Evolutionary conservation across 148 eudicot genomes (phyloP).

Genomic region (Rhododendron mucronatum): DNA sequence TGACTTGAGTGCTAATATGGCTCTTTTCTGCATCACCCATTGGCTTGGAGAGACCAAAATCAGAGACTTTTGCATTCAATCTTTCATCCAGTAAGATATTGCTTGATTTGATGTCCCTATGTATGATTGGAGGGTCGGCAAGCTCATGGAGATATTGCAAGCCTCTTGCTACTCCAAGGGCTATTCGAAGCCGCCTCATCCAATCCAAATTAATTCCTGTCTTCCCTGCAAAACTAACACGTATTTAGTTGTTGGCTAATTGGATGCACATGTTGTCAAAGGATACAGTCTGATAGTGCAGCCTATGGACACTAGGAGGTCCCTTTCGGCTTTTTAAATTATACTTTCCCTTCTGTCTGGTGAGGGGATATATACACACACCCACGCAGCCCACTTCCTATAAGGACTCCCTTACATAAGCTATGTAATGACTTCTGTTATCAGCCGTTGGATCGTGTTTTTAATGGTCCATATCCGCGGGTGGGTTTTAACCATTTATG

Average conservation of each 20-base stretch:
- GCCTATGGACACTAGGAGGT: background rate
- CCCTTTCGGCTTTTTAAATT: background rate
- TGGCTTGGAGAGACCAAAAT: slow-evolving; percentile 27
- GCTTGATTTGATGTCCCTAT: slow-evolving; percentile 21
- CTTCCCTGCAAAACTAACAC: slow-evolving; percentile 12
- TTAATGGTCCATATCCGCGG: no score
- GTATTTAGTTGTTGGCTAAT: background rate
- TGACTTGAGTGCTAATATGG: slow-evolving; percentile 29
- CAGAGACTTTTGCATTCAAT: slow-evolving; percentile 20
- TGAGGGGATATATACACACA: background rate
- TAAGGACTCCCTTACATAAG: no score
- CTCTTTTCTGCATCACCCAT: background rate
- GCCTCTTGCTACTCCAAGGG: slow-evolving; percentile 24
- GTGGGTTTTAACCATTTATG: no score
- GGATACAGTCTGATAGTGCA: background rate
- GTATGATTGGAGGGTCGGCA: slow-evolving; percentile 27
- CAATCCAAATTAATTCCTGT: slow-evolving; percentile 22
- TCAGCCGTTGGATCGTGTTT: no score
- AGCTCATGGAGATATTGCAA: slow-evolving; percentile 27
- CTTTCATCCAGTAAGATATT: slow-evolving; percentile 20
- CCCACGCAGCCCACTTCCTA: no score
- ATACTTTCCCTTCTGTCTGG: background rate
- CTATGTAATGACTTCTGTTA: no score
- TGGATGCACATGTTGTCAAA: background rate
- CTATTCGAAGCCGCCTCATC: slow-evolving; percentile 18